Evolutionary conservation across 2,329 filamentous ascomycete species (phyloP), one percentile per base, ranked within the genome.

Genomic region (Aspergillus caelatus): DNA sequence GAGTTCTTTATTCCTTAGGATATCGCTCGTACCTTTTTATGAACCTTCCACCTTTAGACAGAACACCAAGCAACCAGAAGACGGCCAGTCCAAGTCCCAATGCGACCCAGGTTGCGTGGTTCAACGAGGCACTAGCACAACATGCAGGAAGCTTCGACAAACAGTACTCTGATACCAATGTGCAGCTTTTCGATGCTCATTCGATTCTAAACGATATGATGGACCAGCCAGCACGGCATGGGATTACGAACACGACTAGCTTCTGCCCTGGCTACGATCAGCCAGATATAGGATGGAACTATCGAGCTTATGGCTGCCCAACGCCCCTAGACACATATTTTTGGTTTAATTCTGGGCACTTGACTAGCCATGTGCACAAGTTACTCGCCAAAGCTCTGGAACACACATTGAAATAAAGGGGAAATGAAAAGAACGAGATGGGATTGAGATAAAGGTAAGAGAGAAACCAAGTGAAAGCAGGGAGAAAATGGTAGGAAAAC

Each of bases 41-140:
- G 71, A 84, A 84, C 50, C 74, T 86, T 2, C 83, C 84, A 1
- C 84, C 84, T 0, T 70, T 85, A 1, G 80, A 86, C 65, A 78
- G 81, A 12, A 81, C 78, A 6, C 75, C 77, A 1, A 74, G 73
- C 19, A 81, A 81, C 54, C 70, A 78, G 30, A 68, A 48, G 4
- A 68, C 64, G 14, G 62, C 69, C 21, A 73, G 71, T 2, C 79
- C 80, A 1, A 72, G 72, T 4, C 83, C 83, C 6, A 86, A 82
- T 65, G 76, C 73, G 9, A 81, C 78, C 0, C 81, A 83, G 75
- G 74, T 86, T 1, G 69, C 67, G 0, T 77, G 76, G 70, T 86
- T 81, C 72, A 82, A 84, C 65, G 58, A 60, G 0, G 77, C 79
- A 0, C 71, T 85, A 5, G 62, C 67, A 0, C 58, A 64, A 1